phyloP scores from a whole-genome alignment of 208 protist species.

The Naegleria fowleri region DNA sequence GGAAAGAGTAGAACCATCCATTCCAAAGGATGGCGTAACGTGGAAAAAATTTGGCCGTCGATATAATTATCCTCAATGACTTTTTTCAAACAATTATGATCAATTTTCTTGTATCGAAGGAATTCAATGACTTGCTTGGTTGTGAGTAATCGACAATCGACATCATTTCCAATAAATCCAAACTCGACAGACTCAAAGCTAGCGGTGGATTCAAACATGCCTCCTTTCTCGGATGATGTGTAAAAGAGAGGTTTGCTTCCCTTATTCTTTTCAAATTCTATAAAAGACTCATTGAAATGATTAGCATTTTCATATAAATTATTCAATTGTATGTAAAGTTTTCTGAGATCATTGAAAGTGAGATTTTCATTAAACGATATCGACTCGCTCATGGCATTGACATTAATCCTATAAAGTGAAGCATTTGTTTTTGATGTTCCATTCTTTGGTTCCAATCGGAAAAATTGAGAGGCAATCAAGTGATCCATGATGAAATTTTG shows the following conservation, averaged over 20 bases:
- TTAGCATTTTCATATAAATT: neutral
- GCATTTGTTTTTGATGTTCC: neutral
- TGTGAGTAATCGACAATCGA: neutral
- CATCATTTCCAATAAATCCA: neutral
- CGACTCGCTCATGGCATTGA: neutral
- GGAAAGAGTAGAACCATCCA: neutral
- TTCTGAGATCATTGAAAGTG: neutral
- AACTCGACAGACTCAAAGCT: neutral
- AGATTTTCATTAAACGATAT: neutral
- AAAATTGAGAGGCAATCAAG: neutral
- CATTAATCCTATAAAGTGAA: too few relatives aligned
- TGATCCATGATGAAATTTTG: neutral
- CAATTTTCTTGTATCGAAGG: neutral
- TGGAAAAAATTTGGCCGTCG: neutral
- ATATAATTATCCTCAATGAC: neutral
- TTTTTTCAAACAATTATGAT: neutral
- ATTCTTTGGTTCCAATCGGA: neutral
- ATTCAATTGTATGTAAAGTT: neutral
- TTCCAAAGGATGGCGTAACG: neutral
- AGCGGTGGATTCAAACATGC: neutral
- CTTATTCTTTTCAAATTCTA: neutral
- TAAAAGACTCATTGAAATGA: neutral
- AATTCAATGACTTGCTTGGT: neutral
- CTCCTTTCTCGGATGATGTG: neutral
- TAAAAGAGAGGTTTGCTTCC: neutral